Evolutionary conservation across 495 filamentous ascomycete species (phyloP).

Genomic region (Penicillium verhagenii): DNA sequence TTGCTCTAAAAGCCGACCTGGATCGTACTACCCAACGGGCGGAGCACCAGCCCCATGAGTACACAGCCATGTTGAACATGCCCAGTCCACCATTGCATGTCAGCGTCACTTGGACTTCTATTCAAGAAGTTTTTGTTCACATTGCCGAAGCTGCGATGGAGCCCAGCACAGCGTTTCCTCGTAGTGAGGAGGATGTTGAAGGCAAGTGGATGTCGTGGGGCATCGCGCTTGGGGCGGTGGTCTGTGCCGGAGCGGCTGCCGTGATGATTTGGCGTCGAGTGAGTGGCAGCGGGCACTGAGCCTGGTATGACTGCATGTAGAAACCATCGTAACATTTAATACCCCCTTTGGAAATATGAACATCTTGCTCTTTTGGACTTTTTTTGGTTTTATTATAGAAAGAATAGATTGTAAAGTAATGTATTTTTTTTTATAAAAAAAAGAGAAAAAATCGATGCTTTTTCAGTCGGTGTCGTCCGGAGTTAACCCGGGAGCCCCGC

Average conservation of each 20-base stretch:
- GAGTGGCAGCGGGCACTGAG: slow-evolving; percentile 36
- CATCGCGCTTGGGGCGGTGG: slow-evolving; percentile 76
- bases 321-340: slow-evolving; percentile 19
- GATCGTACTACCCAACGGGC: slow-evolving; percentile 92
- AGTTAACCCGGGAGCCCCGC: slow-evolving; percentile 17
- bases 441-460: too few relatives aligned
- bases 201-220: slow-evolving; percentile 81
- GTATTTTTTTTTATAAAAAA: too few relatives aligned
- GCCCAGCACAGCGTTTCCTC: slow-evolving; percentile 83
- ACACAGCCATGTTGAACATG: slow-evolving; percentile 75
- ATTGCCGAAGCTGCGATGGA: slow-evolving; percentile 89
- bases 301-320: not conserved
- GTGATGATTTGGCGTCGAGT: slow-evolving; percentile 70
- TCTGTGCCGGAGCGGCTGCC: slow-evolving; percentile 76
- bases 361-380: not conserved
- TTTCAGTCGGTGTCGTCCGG: too few relatives aligned
- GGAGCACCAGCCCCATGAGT: slow-evolving; percentile 89
- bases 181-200: slow-evolving; percentile 75
- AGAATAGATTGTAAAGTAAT: not conserved
- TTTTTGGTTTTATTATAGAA: too few relatives aligned
- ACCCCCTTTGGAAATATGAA: slow-evolving; percentile 10
- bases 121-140: slow-evolving; percentile 86
- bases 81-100: slow-evolving; percentile 82
- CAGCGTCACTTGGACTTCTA: slow-evolving; percentile 85
- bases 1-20: slow-evolving; percentile 88